phyloP scores from a whole-genome alignment of 108 stramenopile genomes.

The Pseudonitzschia multiseries region DNA sequence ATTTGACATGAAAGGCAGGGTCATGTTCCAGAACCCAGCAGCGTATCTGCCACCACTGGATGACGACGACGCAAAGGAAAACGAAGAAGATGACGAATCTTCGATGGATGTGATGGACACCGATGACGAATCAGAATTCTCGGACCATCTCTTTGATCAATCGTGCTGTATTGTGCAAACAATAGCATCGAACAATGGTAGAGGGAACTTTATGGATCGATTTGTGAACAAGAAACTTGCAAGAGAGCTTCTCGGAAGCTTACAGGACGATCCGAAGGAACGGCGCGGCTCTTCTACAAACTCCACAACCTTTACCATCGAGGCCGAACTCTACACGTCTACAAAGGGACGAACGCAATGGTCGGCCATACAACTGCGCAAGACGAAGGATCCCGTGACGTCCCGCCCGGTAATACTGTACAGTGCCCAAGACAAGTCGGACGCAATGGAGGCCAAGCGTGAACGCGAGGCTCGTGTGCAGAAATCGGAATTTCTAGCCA shows the following conservation, averaged over 20 bases:
- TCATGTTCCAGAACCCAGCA: constrained; percentile 54
- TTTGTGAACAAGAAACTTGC: constrained; percentile 34
- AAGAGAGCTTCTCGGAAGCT: constrained; percentile 20
- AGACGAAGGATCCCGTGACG: constrained; percentile 39
- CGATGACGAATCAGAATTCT: constrained; percentile 12
- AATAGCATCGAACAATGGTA: constrained; percentile 5
- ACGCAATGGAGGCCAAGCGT: constrained; percentile 27
- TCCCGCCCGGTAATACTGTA: constrained; percentile 31
- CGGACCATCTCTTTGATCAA: constrained; percentile 5
- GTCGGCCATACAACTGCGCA: constrained; percentile 41
- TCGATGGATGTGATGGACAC: constrained; percentile 5
- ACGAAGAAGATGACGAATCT: constrained; percentile 3
- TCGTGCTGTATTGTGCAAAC: background rate
- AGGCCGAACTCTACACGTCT: constrained; percentile 27
- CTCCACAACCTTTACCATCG: constrained; percentile 21
- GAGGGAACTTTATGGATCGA: constrained; percentile 27
- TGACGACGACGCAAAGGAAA: background rate
- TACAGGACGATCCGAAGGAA: constrained; percentile 10
- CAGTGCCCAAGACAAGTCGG: constrained; percentile 35
- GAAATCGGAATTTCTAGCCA: constrained; percentile 38
- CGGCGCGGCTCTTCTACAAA: background rate
- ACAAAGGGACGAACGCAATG: constrained; percentile 27
- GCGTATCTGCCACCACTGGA: constrained; percentile 13
- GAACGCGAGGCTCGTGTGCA: constrained; percentile 33
- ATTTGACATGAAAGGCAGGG: constrained; percentile 41